phyloP scores from a whole-genome alignment of 164 flowering plant species.

The Chimonanthus praecox region DNA sequence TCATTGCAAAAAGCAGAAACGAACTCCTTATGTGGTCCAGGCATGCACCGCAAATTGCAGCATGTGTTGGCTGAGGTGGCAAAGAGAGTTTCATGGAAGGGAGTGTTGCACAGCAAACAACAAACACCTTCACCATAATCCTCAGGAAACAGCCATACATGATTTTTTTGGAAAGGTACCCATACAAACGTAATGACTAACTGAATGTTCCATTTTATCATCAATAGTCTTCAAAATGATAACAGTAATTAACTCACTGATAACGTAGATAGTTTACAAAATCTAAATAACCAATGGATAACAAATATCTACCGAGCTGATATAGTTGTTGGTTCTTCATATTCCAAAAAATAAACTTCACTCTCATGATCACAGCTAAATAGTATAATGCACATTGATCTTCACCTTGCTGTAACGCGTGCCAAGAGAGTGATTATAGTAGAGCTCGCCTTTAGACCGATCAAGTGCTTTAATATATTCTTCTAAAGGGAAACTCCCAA shows the following conservation, averaged over 20 bases:
- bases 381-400: slow-evolving; percentile 10
- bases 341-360: background rate
- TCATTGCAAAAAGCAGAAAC: too few relatives aligned
- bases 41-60: too few relatives aligned
- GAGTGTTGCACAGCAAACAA: too few relatives aligned
- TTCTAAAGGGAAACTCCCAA: slow-evolving; percentile 84
- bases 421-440: slow-evolving; percentile 83
- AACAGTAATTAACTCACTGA: background rate
- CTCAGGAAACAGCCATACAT: too few relatives aligned
- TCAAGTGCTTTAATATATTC: slow-evolving; percentile 86
- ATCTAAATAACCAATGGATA: background rate
- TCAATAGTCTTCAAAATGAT: background rate
- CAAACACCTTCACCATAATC: too few relatives aligned
- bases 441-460: slow-evolving; percentile 78
- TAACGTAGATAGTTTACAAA: background rate
- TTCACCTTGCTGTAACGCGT: slow-evolving; percentile 88
- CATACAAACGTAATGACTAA: background rate
- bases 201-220: background rate
- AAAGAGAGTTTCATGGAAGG: too few relatives aligned
- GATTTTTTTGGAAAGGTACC: background rate
- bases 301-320: background rate
- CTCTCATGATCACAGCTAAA: slow-evolving; percentile 4
- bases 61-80: too few relatives aligned
- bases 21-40: too few relatives aligned
- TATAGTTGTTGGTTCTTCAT: background rate